These are phyloP conservation scores for Escovopsis sp. DNA, from an alignment of 2,329 filamentous ascomycete genomes.

Conservation along the genomic window DNA sequence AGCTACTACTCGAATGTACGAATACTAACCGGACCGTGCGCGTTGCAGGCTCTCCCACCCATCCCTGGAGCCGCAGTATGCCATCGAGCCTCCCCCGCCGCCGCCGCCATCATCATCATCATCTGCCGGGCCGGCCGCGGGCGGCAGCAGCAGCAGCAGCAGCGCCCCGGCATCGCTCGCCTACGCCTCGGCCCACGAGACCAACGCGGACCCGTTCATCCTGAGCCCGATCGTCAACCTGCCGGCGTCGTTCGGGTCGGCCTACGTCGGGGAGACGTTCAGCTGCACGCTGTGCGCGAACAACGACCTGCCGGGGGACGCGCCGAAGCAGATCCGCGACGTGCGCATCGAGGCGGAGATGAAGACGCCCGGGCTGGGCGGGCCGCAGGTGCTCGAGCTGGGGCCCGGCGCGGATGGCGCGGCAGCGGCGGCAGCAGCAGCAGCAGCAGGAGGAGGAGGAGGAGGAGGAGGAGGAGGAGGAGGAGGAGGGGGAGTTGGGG, in stretches of 20 bases:
- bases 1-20: too few relatives aligned
- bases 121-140: too few relatives aligned
- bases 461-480: too few relatives aligned
- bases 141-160: too few relatives aligned
- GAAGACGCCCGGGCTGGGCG: slow-evolving; percentile 59
- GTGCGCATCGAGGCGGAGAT: slow-evolving; percentile 83
- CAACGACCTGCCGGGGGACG: slow-evolving; percentile 45
- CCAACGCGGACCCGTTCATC: slow-evolving; percentile 40
- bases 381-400: slow-evolving; percentile 53
- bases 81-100: slow-evolving; percentile 34
- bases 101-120: slow-evolving; percentile 21
- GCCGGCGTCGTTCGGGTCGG: slow-evolving; percentile 80
- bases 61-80: slow-evolving; percentile 57
- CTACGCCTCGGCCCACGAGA: slow-evolving; percentile 35
- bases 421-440: not conserved
- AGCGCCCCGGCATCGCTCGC: slow-evolving; percentile 54
- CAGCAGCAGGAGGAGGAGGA: too few relatives aligned
- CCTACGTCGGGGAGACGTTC: slow-evolving; percentile 92
- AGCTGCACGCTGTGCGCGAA: slow-evolving; percentile 92
- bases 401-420: slow-evolving; percentile 18
- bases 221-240: slow-evolving; percentile 60
- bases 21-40: slow-evolving; percentile 3
- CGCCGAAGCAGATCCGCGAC: slow-evolving; percentile 46
- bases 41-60: slow-evolving; percentile 61
- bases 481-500: too few relatives aligned